Evolutionary conservation across 306 rosid species (phyloP), one percentile per base, ranked within the genome.

Genomic region (Dryas drummondii): DNA sequence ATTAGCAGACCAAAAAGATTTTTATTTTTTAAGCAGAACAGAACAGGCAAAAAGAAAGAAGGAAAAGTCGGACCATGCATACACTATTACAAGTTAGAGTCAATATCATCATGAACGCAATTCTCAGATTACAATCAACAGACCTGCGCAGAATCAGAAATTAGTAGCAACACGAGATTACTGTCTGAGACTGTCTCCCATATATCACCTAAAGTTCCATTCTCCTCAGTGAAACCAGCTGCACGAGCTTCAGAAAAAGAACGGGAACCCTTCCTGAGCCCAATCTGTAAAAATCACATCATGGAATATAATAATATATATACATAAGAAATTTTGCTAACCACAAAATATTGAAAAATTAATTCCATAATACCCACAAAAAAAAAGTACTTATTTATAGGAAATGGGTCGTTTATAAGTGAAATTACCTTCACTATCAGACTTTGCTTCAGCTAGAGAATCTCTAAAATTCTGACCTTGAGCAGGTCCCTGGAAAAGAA

Each of bases 131-230:
- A 41, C 12, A 72, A 75, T 40, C 14, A 65, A 86, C 88, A 49
- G 77, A 90, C 99, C 97, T 94, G 99, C 1, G 98, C 99, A 67
- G 99, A 82, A 80, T 94, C 99, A 75, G 98, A 94, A 82, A 94
- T 94, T 53, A 94, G 84, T 17, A 94, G 89, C 92, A 94, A 76
- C 62, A 94, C 97, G 44, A 94, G 97, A 85, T 94, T 97, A 81
- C 98, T 92, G 66, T 86, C 87, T 0, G 96, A 84, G 72, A 94
- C 54, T 46, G 98, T 92, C 81, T 92, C 97, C 80, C 86, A 92
- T 52, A 94, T 89, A 79, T 94, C 99, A 64, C 98, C 99, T 69
- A 94, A 83, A 73, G 99, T 92, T 63, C 99, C 99, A 77, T 76
- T 89, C 83, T 92, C 99, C 84, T 94, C 97, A 2, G 83, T 78